A percentile compares a stretch with the other conserved stretches of the same genome.
Evolutionary conservation across 768 basidiomycete species (phyloP).

Genomic region (Tricholoma sp.): DNA sequence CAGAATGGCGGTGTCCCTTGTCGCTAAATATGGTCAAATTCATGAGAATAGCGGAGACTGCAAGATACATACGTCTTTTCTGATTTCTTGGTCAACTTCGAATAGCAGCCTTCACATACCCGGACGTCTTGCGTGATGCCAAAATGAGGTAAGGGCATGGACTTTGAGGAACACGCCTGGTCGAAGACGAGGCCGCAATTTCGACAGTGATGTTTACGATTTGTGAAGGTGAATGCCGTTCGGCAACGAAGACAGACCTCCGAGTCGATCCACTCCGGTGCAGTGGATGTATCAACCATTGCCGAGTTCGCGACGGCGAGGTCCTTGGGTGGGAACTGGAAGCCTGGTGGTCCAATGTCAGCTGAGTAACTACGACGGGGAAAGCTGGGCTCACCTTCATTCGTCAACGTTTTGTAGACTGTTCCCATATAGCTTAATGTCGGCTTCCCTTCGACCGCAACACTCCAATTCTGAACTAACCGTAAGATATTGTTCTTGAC

Average conservation of each 20-base stretch:
- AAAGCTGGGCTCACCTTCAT: slow-evolving; percentile 53
- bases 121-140: slow-evolving; percentile 90
- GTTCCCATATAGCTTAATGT: slow-evolving; percentile 70
- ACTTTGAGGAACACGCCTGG: slow-evolving; percentile 84
- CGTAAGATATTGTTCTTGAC: slow-evolving; percentile 78
- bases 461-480: slow-evolving; percentile 89
- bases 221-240: slow-evolving; percentile 87
- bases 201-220: slow-evolving; percentile 96
- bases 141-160: slow-evolving; percentile 83
- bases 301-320: slow-evolving; percentile 62
- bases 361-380: neutral
- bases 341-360: slow-evolving; percentile 41
- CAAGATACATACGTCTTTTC: slow-evolving; percentile 44
- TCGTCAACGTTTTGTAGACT: slow-evolving; percentile 70
- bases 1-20: slow-evolving; percentile 50
- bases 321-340: slow-evolving; percentile 80
- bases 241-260: slow-evolving; percentile 93
- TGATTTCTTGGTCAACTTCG: slow-evolving; percentile 67
- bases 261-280: slow-evolving; percentile 97
- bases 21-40: slow-evolving; percentile 24
- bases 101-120: slow-evolving; percentile 87
- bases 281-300: slow-evolving; percentile 87
- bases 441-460: slow-evolving; percentile 81
- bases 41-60: neutral
- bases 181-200: slow-evolving; percentile 98